Evolutionary conservation across 164 flowering plant genomes (phyloP).

Genomic region (Vitis amurensis): DNA sequence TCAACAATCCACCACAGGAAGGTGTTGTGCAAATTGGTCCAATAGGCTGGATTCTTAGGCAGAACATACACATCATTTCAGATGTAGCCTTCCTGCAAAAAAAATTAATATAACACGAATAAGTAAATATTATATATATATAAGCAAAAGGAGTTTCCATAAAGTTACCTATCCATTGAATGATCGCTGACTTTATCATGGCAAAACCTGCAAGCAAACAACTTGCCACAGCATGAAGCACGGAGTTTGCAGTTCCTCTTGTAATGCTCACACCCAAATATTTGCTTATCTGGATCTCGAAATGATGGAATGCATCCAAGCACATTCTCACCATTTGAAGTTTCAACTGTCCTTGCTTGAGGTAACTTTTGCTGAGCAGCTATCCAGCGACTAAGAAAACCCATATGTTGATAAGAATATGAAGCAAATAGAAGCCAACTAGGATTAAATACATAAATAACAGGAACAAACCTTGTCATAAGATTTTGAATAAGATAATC

Average conservation of each 20-base stretch:
- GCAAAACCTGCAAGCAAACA: constrained; percentile 86
- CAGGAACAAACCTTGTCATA: constrained; percentile 76
- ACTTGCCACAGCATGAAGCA: constrained; percentile 88
- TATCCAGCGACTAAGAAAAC: constrained; percentile 76
- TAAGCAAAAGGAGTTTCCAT: too few species aligned
- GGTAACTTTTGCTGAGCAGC: constrained; percentile 91
- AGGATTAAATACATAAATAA: not conserved
- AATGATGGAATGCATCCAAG: constrained; percentile 75
- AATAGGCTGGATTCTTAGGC: constrained; percentile 80
- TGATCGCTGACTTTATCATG: constrained; percentile 96
- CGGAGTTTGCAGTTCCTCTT: constrained; percentile 92
- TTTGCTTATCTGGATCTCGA: constrained; percentile 66
- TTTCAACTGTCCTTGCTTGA: constrained; percentile 49
- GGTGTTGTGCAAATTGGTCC: constrained; percentile 82
- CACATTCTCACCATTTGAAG: constrained; percentile 45
- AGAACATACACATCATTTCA: constrained; percentile 97
- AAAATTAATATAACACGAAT: not conserved
- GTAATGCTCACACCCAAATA: constrained; percentile 94
- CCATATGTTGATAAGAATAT: constrained; percentile 11
- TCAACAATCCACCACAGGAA: constrained; percentile 71
- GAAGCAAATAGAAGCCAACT: not conserved
- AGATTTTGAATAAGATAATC: constrained; percentile 87
- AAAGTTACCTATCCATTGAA: constrained; percentile 81
- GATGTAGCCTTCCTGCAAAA: constrained; percentile 70
- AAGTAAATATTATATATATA: not conserved